Percentiles rank a stretch among this genome's conserved stretches.
These are phyloP conservation scores for Aspergillus bombycis DNA, from an alignment of 2,329 filamentous ascomycete species.

Conservation along the genomic window DNA sequence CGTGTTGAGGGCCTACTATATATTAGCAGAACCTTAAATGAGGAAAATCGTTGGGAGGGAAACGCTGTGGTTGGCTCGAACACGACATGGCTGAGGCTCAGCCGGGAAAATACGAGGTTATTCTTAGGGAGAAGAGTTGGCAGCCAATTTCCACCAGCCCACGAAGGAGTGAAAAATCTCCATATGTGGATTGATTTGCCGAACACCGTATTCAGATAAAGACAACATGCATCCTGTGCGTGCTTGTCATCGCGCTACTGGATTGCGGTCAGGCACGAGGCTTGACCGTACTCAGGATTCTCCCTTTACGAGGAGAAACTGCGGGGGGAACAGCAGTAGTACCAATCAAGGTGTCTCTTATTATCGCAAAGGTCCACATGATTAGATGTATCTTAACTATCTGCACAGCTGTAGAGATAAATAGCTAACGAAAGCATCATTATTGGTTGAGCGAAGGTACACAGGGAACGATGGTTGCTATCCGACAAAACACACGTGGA, in stretches of 20 bases:
- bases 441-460: neutral
- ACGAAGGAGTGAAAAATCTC: neutral
- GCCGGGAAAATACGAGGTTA: conserved; percentile 3
- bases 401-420: neutral
- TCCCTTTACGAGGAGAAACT: neutral
- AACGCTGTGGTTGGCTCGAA: neutral
- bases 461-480: neutral
- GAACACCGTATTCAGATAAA: neutral
- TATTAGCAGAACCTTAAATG: neutral
- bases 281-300: neutral
- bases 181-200: neutral
- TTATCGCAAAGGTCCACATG: neutral
- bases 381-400: neutral
- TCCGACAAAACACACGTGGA: neutral
- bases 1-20: neutral
- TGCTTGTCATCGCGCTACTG: neutral
- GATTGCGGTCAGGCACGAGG: neutral
- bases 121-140: neutral
- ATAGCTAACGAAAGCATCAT: neutral
- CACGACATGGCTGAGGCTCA: neutral
- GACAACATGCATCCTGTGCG: neutral
- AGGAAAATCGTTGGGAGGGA: neutral
- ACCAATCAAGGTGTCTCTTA: neutral
- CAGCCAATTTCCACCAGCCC: neutral
- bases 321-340: neutral